phyloP scores from a whole-genome alignment of 2,329 filamentous ascomycete genomes.

The Aspergillus sp. region DNA sequence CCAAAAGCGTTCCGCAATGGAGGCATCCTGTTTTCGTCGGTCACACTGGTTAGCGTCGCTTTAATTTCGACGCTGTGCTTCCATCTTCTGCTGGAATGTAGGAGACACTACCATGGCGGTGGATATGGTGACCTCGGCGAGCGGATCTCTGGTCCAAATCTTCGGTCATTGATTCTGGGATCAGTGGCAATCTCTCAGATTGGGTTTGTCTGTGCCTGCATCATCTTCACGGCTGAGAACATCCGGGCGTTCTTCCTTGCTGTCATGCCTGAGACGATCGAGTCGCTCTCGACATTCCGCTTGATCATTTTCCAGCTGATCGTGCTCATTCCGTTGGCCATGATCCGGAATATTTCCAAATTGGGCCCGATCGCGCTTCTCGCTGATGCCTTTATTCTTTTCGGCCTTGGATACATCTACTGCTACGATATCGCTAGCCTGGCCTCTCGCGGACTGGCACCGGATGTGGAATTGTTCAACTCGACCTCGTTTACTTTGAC shows the following conservation, averaged over 20 bases:
- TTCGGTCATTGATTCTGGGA: slow-evolving; percentile 65
- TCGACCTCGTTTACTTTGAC: slow-evolving; percentile 86
- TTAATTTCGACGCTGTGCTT: slow-evolving; percentile 69
- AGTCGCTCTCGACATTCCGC: slow-evolving; percentile 54
- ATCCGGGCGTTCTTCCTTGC: slow-evolving; percentile 66
- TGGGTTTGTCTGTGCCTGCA: slow-evolving; percentile 74
- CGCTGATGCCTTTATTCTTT: slow-evolving; percentile 87
- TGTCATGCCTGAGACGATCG: slow-evolving; percentile 49
- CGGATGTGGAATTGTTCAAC: slow-evolving; percentile 89
- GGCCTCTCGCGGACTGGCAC: slow-evolving; percentile 63
- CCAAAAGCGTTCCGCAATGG: slow-evolving; percentile 79
- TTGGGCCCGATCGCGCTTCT: slow-evolving; percentile 88
- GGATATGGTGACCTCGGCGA: slow-evolving; percentile 74
- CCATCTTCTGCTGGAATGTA: slow-evolving; percentile 68
- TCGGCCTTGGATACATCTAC: slow-evolving; percentile 87
- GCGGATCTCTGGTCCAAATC: slow-evolving; percentile 61
- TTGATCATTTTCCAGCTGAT: slow-evolving; percentile 81
- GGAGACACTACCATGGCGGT: slow-evolving; percentile 58
- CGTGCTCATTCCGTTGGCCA: slow-evolving; percentile 85
- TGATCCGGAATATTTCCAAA: slow-evolving; percentile 93
- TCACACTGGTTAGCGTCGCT: slow-evolving; percentile 66
- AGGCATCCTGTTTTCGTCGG: slow-evolving; percentile 71
- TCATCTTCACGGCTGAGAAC: slow-evolving; percentile 78
- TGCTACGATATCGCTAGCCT: slow-evolving; percentile 90
- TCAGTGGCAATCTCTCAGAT: slow-evolving; percentile 74